Evolutionary conservation across 805 yeast species (phyloP), one percentile per base, ranked within the genome.

Genomic region (Candida jianshihensis): DNA sequence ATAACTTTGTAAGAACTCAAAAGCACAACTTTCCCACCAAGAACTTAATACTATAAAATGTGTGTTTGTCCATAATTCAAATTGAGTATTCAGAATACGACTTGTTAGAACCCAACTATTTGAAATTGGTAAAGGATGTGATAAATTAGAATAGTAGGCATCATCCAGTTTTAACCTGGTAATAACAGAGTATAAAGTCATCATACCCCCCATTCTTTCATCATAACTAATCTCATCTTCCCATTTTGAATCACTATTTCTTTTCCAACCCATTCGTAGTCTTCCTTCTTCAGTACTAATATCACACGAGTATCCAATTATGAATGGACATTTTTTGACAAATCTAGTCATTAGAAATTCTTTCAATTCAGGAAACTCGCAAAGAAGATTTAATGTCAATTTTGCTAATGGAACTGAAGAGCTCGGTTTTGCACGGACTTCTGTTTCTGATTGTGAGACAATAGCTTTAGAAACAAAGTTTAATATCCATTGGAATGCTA

Each of bases 21-120:
- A 42, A 0, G 84, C 89, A 33, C 81, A 68, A 5, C 88, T 76
- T 46, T 92, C 97, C 95, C 97, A 87, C 97, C 97, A 89, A 24
- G 82, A 74, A 2, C 86, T 80, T 4, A 78, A 69, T 2, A 81
- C 73, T 0, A 77, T 66, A 52, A 69, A 89, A 54, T 89, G 95
- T 1, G 81, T 71, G 44, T 85, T 81, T 1, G 75, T 64, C 11
- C 88, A 51, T 12, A 71, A 54, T 0, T 63, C 61, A 3, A 51
- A 24, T 1, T 76, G 71, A 0, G 70, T 61, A 58, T 92, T 88
- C 30, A 83, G 64, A 34, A 75, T 56, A 30, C 97, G 64, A 0
- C 96, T 80, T n/a, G 82, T 45, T 54, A 86, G 70, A 22, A 49
- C 61, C 97, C 97, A 90, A 18, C 71, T 63, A 40, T 70, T 60